phyloP scores from a whole-genome alignment of 2,329 filamentous ascomycete species.

The Periconia macrospinosa region DNA sequence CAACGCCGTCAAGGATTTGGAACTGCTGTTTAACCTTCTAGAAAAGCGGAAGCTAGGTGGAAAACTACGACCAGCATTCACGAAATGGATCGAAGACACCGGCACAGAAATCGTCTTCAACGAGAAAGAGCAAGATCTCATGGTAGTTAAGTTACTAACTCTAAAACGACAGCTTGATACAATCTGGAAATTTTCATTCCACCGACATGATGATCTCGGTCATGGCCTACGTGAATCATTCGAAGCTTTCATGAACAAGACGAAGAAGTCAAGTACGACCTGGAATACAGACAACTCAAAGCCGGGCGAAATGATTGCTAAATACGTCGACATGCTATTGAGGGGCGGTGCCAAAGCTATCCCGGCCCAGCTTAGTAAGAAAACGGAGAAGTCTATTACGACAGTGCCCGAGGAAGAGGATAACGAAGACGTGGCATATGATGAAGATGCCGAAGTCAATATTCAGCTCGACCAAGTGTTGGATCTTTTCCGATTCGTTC shows the following conservation, averaged over 20 bases:
- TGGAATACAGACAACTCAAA: slow-evolving; percentile 87
- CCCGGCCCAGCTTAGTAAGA: slow-evolving; percentile 66
- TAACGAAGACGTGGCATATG: slow-evolving; percentile 65
- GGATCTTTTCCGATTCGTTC: slow-evolving; percentile 93
- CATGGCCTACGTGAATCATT: slow-evolving; percentile 84
- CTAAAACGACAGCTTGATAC: slow-evolving; percentile 79
- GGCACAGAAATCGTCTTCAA: slow-evolving; percentile 81
- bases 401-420: slow-evolving; percentile 62
- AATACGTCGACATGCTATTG: slow-evolving; percentile 88
- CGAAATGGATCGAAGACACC: slow-evolving; percentile 73
- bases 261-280: slow-evolving; percentile 67
- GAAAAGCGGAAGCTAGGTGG: slow-evolving; percentile 70
- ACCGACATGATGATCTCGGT: slow-evolving; percentile 73
- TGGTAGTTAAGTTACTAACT: slow-evolving; percentile 81
- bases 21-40: slow-evolving; percentile 76
- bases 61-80: slow-evolving; percentile 73
- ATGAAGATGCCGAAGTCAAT: slow-evolving; percentile 91
- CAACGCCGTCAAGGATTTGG: slow-evolving; percentile 70
- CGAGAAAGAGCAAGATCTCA: slow-evolving; percentile 74
- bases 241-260: slow-evolving; percentile 88
- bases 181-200: slow-evolving; percentile 76
- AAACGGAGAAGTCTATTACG: slow-evolving; percentile 57
- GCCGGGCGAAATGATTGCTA: slow-evolving; percentile 98
- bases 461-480: slow-evolving; percentile 89
- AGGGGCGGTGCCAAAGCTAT: slow-evolving; percentile 85